Conservation (phyloP, 2,329 filamentous ascomycete species). For the Metarhizium robertsii region DNA sequence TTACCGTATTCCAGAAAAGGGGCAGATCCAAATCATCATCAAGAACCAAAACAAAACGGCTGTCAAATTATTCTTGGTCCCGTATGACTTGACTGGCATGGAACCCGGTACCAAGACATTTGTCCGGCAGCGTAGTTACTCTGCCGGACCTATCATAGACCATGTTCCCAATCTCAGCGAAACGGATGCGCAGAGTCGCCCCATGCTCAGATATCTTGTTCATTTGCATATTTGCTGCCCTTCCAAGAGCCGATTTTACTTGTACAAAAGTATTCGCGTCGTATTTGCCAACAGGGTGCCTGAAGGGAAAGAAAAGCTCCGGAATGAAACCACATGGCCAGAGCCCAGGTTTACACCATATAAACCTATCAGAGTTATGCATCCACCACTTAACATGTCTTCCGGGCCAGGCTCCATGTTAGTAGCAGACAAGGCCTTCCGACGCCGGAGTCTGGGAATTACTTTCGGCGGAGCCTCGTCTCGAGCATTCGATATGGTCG, state of each 20-base stretch:
- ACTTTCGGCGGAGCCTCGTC: constrained; percentile 20
- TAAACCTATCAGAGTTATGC: constrained; percentile 54
- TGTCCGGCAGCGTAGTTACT: constrained; percentile 88
- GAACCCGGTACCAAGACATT: constrained; percentile 92
- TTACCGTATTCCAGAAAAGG: constrained; percentile 88
- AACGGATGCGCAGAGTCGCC: constrained; percentile 37
- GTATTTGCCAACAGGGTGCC: constrained; percentile 96
- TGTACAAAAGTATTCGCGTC: constrained; percentile 87
- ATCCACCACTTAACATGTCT: constrained; percentile 25
- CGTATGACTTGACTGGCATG: constrained; percentile 90
- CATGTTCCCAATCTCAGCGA: constrained; percentile 31
- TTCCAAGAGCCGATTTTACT: constrained; percentile 70
- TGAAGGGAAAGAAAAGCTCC: constrained; percentile 85
- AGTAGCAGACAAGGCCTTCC: constrained; percentile 49
- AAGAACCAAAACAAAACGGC: constrained; percentile 98
- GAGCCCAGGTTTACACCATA: constrained; percentile 82
- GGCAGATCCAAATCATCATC: constrained; percentile 91
- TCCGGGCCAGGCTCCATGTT: constrained; percentile 38
- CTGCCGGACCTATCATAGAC: constrained; percentile 74
- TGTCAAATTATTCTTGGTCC: constrained; percentile 89
- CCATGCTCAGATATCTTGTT: constrained; percentile 78
- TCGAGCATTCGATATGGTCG: constrained; percentile 26
- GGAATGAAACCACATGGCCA: constrained; percentile 81
- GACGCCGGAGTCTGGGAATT: constrained; percentile 47
- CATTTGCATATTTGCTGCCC: constrained; percentile 91